A percentile compares a stretch with the other conserved stretches of the same genome.
Evolutionary conservation across 768 basidiomycete species (phyloP).

Genomic region (Crucibulum laeve): DNA sequence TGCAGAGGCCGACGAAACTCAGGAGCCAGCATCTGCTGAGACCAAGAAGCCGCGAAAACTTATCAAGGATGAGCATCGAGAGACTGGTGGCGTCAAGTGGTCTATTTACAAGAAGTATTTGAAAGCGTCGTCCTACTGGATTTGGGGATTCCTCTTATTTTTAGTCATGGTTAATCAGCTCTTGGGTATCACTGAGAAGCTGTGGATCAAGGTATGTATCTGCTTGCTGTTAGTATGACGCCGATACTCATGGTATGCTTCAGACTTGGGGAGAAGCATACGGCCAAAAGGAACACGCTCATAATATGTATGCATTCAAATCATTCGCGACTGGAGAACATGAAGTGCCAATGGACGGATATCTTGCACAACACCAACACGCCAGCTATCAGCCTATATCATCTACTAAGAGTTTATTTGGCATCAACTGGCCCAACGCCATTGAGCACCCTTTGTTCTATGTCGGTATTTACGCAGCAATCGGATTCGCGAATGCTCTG

Average conservation of each 20-base stretch:
- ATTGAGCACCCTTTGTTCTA: slow-evolving; percentile 67
- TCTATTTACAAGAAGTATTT: slow-evolving; percentile 63
- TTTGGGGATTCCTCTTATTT: slow-evolving; percentile 50
- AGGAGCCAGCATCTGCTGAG: slow-evolving; percentile 22
- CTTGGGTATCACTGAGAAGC: slow-evolving; percentile 53
- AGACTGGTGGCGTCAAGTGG: slow-evolving; percentile 82
- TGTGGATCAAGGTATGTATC: slow-evolving; percentile 66
- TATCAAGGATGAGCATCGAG: slow-evolving; percentile 78
- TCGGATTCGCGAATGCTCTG: slow-evolving; percentile 47
- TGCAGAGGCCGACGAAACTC: slow-evolving; percentile 18
- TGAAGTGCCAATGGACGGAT: slow-evolving; percentile 30
- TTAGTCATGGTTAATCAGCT: slow-evolving; percentile 49
- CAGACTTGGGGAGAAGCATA: slow-evolving; percentile 72
- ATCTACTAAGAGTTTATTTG: slow-evolving; percentile 17
- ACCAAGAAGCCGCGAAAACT: slow-evolving; percentile 68
- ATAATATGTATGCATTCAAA: slow-evolving; percentile 27
- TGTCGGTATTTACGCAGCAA: slow-evolving; percentile 59
- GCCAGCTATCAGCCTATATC: slow-evolving; percentile 18
- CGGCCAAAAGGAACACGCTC: slow-evolving; percentile 14
- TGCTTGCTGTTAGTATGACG: background rate
- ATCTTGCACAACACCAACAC: slow-evolving; percentile 21
- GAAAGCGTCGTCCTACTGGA: slow-evolving; percentile 72
- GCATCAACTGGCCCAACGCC: slow-evolving; percentile 42
- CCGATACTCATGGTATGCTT: background rate
- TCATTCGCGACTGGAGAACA: slow-evolving; percentile 33